These are phyloP conservation scores for Hymenoscyphus fructigenus DNA, from an alignment of 2,329 filamentous ascomycete species.

Conservation along the genomic window DNA sequence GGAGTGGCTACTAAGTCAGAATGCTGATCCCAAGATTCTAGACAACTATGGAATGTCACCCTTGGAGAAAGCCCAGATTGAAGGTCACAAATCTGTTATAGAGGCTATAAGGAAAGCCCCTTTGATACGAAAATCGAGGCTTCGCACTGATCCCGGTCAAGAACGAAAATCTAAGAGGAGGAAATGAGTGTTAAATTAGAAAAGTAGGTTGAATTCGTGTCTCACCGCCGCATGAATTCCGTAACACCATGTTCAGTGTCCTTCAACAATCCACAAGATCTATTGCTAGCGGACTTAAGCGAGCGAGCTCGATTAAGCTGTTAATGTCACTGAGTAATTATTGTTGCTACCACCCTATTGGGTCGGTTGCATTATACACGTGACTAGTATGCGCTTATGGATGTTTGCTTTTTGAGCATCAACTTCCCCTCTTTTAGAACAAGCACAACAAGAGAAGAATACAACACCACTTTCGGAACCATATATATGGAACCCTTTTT, in stretches of 20 bases:
- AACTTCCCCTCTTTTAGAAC: too few relatives aligned
- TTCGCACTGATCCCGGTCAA: neutral
- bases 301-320: too few relatives aligned
- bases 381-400: too few relatives aligned
- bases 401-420: too few relatives aligned
- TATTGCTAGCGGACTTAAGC: too few relatives aligned
- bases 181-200: neutral
- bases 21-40: neutral
- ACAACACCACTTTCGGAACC: too few relatives aligned
- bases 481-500: too few relatives aligned
- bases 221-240: neutral
- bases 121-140: neutral
- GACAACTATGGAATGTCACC: neutral
- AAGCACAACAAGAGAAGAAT: too few relatives aligned
- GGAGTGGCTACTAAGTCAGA: neutral
- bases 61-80: neutral
- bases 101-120: neutral
- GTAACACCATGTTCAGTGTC: neutral
- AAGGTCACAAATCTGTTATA: neutral
- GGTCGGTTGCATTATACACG: too few relatives aligned
- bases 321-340: too few relatives aligned
- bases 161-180: neutral
- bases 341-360: too few relatives aligned
- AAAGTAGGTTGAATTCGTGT: neutral
- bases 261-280: too few relatives aligned